A percentile compares a stretch with the other conserved stretches of the same genome.
These are phyloP conservation scores for Rhizopus stolonifer DNA, from an alignment of 371 early-diverging fungal species.

Conservation along the genomic window DNA sequence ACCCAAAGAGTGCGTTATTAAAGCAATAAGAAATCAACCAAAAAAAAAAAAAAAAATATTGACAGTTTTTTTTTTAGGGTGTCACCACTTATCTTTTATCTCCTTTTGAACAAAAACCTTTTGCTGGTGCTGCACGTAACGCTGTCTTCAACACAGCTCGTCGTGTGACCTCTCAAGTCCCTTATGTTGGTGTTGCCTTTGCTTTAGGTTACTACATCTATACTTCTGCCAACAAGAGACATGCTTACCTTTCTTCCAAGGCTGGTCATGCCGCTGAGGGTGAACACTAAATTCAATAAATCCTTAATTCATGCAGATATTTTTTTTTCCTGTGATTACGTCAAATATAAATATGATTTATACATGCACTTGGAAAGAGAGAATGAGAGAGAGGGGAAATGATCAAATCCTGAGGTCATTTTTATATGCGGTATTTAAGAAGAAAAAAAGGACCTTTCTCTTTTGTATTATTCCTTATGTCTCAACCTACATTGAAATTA, in stretches of 20 bases:
- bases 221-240: constrained; percentile 61
- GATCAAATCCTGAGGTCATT: not conserved
- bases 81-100: constrained; percentile 75
- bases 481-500: constrained; percentile 85
- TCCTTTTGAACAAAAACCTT: constrained; percentile 77
- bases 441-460: no score
- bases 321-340: no score
- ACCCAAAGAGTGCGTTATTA: constrained; percentile 69
- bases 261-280: constrained; percentile 64
- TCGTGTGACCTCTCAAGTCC: constrained; percentile 68
- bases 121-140: constrained; percentile 71
- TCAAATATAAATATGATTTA: no score
- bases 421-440: no score
- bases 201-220: constrained; percentile 64
- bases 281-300: constrained; percentile 25
- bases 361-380: not conserved
- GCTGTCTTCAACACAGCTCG: constrained; percentile 80
- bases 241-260: constrained; percentile 71
- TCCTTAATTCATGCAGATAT: no score
- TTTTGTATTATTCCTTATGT: not conserved
- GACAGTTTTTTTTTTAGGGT: constrained; percentile 42
- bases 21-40: no score
- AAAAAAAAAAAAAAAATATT: constrained; percentile 3
- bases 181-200: constrained; percentile 71
- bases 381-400: not conserved